Percentiles rank a stretch among this genome's conserved stretches.
Conservation (phyloP, 164 flowering plant genomes). For the Annona cherimola region DNA sequence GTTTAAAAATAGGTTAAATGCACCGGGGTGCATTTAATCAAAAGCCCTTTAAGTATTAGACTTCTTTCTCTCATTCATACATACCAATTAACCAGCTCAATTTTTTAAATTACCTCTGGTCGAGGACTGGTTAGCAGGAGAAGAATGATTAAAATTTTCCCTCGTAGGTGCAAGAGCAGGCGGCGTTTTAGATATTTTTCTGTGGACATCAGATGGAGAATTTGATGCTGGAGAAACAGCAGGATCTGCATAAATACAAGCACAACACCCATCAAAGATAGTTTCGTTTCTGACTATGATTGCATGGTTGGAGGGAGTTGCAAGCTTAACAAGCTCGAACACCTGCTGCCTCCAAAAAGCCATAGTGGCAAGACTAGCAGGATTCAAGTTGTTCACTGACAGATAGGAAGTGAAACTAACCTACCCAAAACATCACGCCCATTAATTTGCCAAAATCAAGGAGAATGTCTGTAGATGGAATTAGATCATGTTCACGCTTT, state of each 20-base stretch:
- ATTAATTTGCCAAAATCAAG: neutral
- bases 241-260: slow-evolving; percentile 19
- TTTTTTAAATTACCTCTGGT: slow-evolving; percentile 19
- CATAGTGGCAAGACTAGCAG: neutral
- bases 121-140: slow-evolving; percentile 25
- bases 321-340: neutral
- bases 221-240: slow-evolving; percentile 26
- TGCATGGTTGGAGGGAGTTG: neutral
- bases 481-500: neutral
- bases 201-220: slow-evolving; percentile 24
- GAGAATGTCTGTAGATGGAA: neutral
- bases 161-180: slow-evolving; percentile 31
- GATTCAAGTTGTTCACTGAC: neutral
- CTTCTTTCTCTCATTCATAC: neutral
- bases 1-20: too few species aligned
- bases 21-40: too few species aligned
- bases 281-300: neutral
- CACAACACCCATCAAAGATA: slow-evolving; percentile 4
- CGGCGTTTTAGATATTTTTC: slow-evolving; percentile 22
- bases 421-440: neutral
- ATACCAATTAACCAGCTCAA: slow-evolving; percentile 1
- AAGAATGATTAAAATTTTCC: slow-evolving; percentile 14
- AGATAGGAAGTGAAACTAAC: neutral
- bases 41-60: neutral
- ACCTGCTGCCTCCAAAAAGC: neutral